A percentile compares a stretch with the other conserved stretches of the same genome.
Conservation (phyloP, 208 protist genomes). For the Trichomonas gallinae region DNA sequence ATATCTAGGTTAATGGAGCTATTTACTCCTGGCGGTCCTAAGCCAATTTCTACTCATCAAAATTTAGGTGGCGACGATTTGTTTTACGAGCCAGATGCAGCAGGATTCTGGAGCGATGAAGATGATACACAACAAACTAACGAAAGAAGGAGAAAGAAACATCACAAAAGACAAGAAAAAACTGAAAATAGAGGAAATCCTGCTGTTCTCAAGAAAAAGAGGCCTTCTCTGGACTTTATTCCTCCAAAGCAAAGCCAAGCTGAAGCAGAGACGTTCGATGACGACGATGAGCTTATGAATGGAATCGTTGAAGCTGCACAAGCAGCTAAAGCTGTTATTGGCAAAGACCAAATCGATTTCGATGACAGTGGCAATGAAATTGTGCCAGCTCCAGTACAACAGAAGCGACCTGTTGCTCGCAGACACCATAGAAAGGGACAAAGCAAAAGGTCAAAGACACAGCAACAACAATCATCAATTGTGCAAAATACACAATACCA, state of each 20-base stretch:
- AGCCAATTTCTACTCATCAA: neutral
- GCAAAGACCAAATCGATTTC: neutral
- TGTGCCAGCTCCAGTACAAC: neutral
- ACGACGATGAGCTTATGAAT: neutral
- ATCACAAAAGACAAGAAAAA: neutral
- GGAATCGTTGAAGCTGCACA: neutral
- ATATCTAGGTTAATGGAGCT: neutral
- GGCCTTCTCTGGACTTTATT: neutral
- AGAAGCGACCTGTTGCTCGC: neutral
- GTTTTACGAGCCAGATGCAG: neutral
- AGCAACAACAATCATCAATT: neutral
- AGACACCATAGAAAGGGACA: neutral
- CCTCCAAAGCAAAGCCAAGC: neutral
- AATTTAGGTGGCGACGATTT: neutral
- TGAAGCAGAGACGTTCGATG: too few species aligned
- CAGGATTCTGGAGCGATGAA: conserved; percentile 9
- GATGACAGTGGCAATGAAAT: neutral
- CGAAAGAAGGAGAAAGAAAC: neutral
- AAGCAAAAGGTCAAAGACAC: neutral
- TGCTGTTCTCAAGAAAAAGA: neutral
- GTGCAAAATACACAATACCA: neutral
- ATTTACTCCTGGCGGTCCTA: neutral
- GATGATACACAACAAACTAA: neutral
- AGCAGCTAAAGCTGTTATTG: neutral
- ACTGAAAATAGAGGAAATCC: neutral